Conservation (phyloP, 208 protist genomes). For the Angomonas deanei region DNA sequence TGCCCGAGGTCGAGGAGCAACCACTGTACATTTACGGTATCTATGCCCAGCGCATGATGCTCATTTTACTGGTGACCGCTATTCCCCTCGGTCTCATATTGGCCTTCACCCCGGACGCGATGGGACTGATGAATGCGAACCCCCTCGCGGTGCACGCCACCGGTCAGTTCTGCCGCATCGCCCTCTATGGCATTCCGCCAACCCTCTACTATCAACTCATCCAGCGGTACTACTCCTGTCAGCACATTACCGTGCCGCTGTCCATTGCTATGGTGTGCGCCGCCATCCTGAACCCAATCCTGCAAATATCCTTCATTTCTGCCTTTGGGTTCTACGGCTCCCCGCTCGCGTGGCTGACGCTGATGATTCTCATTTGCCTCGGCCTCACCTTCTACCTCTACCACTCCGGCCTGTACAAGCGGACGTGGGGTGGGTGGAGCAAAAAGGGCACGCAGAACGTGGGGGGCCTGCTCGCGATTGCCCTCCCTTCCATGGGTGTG, state of each 20-base stretch:
- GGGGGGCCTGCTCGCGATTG: slow-evolving; percentile 38
- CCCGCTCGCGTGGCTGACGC: slow-evolving; percentile 66
- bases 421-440: slow-evolving; percentile 74
- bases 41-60: slow-evolving; percentile 74
- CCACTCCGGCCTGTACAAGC: slow-evolving; percentile 46
- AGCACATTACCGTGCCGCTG: slow-evolving; percentile 66
- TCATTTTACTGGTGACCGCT: slow-evolving; percentile 64
- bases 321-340: slow-evolving; percentile 73
- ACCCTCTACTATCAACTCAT: slow-evolving; percentile 60
- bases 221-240: slow-evolving; percentile 81
- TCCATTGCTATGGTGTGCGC: slow-evolving; percentile 53
- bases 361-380: slow-evolving; percentile 43
- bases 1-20: background rate
- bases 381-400: slow-evolving; percentile 45
- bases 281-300: slow-evolving; percentile 51
- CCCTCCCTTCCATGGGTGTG: slow-evolving; percentile 80
- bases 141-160: slow-evolving; percentile 55
- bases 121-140: slow-evolving; percentile 38
- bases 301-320: slow-evolving; percentile 59
- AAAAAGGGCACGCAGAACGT: slow-evolving; percentile 43
- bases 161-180: slow-evolving; percentile 58
- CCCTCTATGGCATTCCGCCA: slow-evolving; percentile 57
- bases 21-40: slow-evolving; percentile 75
- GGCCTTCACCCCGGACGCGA: slow-evolving; percentile 44
- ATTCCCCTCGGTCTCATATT: slow-evolving; percentile 68